Percentiles rank a stretch among this genome's conserved stretches.
Conservation (phyloP, 78 protist genomes). For the Dictyostelium intermedium region DNA sequence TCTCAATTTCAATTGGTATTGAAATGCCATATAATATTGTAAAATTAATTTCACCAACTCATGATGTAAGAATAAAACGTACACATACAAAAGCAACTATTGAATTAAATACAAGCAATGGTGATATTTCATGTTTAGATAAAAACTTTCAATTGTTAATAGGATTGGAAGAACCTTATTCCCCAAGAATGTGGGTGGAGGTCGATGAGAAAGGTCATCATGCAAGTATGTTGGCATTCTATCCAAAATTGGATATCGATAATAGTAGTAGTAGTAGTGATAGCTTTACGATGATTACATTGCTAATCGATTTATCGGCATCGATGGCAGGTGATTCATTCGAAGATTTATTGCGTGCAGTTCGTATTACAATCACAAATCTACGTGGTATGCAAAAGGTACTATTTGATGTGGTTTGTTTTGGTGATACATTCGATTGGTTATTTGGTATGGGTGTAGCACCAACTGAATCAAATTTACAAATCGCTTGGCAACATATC, state of each 20-base stretch:
- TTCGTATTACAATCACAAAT: conserved; percentile 24
- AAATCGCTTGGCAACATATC: conserved; percentile 62
- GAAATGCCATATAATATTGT: conserved; percentile 73
- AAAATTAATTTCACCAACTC: conserved; percentile 25
- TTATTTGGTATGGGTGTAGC: conserved; percentile 49
- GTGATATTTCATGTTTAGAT: not conserved
- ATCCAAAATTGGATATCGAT: conserved; percentile 78
- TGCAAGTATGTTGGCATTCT: conserved; percentile 79
- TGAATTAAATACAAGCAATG: not conserved
- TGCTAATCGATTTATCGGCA: conserved; percentile 80
- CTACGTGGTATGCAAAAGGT: conserved; percentile 35
- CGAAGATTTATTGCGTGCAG: conserved; percentile 35
- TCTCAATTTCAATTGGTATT: not conserved
- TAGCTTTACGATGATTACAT: conserved; percentile 19
- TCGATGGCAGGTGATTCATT: conserved; percentile 85
- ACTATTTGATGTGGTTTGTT: conserved; percentile 73
- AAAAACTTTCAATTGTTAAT: conserved; percentile 79
- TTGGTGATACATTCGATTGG: conserved; percentile 75
- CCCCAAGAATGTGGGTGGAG: conserved; percentile 86
- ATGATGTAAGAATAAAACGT: conserved; percentile 6
- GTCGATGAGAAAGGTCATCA: conserved; percentile 57
- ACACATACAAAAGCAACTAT: conserved; percentile 77
- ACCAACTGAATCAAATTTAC: conserved; percentile 24
- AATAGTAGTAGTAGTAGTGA: not conserved
- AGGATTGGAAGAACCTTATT: conserved; percentile 46